Evolutionary conservation across 805 yeast species (phyloP).

Genomic region (Pichia insulana): DNA sequence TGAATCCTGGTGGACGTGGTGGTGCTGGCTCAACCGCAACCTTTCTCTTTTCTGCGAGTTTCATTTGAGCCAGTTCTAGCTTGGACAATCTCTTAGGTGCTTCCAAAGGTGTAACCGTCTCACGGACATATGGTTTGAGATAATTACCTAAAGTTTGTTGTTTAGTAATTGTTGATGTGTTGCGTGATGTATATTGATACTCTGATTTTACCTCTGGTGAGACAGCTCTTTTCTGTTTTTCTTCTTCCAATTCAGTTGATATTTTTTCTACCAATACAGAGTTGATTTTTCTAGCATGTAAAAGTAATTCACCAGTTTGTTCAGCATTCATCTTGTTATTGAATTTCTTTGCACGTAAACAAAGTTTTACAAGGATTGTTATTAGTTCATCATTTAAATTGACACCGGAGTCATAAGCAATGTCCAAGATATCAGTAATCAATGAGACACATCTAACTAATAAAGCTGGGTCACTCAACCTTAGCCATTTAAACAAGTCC

Average conservation of each 20-base stretch:
- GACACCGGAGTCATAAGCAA: slow-evolving; percentile 47
- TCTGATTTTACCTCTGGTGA: slow-evolving; percentile 6
- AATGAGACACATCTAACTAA: slow-evolving; percentile 64
- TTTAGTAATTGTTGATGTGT: slow-evolving; percentile 6
- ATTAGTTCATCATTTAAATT: slow-evolving; percentile 46
- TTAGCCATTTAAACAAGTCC: slow-evolving; percentile 68
- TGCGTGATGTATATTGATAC: slow-evolving; percentile 9
- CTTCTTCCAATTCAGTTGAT: slow-evolving; percentile 32
- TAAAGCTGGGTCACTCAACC: slow-evolving; percentile 72
- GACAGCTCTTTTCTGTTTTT: slow-evolving; percentile 14
- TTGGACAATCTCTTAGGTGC: slow-evolving; percentile 20
- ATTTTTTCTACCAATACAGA: slow-evolving; percentile 45
- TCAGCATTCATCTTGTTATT: slow-evolving; percentile 62
- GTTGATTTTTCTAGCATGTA: slow-evolving; percentile 52
- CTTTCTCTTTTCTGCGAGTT: slow-evolving; percentile 18
- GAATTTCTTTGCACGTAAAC: slow-evolving; percentile 54
- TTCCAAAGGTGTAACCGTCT: slow-evolving; percentile 4
- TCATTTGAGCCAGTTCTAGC: slow-evolving; percentile 21
- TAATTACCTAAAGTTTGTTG: slow-evolving; percentile 11
- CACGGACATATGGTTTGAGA: slow-evolving; percentile 4
- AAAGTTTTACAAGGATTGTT: slow-evolving; percentile 50
- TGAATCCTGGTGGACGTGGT: slow-evolving; percentile 48
- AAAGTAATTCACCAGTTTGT: slow-evolving; percentile 56
- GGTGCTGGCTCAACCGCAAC: slow-evolving; percentile 33
- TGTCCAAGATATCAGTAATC: slow-evolving; percentile 55